Percentiles rank a stretch among this genome's conserved stretches.
Conservation (phyloP, 306 rosid genomes). For the Malus sylvestris region DNA sequence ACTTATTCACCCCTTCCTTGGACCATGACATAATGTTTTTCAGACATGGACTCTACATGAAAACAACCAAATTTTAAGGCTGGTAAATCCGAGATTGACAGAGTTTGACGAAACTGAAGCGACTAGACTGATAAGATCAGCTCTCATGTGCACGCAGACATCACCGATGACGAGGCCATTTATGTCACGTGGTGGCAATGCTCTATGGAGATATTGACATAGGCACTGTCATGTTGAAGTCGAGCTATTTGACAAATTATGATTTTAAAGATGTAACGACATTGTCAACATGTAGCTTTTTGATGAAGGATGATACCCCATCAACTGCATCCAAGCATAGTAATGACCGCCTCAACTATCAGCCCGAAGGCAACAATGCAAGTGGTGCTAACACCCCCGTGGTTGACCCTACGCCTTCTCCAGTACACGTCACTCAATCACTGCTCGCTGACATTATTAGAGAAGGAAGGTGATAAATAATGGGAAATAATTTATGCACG, state of each 20-base stretch:
- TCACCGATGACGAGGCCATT: constrained; percentile 14
- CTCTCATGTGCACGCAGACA: constrained; percentile 21
- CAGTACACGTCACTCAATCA: background rate
- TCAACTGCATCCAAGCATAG: background rate
- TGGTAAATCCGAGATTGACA: constrained; percentile 7
- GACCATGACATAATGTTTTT: background rate
- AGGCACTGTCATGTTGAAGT: background rate
- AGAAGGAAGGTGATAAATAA: constrained; percentile 13
- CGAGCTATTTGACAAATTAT: constrained; percentile 22
- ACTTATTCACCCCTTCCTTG: background rate
- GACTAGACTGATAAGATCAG: constrained; percentile 3
- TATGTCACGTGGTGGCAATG: constrained; percentile 26
- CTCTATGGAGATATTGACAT: constrained; percentile 12
- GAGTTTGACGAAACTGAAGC: constrained; percentile 11
- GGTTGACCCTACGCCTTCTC: background rate
- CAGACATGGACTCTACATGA: constrained; percentile 21
- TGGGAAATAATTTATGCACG: too few relatives aligned
- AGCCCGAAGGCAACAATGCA: background rate
- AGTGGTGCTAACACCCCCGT: background rate
- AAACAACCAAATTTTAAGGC: background rate
- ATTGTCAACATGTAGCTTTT: background rate
- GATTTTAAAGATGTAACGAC: constrained; percentile 10
- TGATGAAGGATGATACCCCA: background rate
- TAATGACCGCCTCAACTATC: background rate
- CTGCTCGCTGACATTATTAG: background rate